These are phyloP conservation scores for Apiospora pterosperma DNA, from an alignment of 2,329 filamentous ascomycete species.

Conservation along the genomic window DNA sequence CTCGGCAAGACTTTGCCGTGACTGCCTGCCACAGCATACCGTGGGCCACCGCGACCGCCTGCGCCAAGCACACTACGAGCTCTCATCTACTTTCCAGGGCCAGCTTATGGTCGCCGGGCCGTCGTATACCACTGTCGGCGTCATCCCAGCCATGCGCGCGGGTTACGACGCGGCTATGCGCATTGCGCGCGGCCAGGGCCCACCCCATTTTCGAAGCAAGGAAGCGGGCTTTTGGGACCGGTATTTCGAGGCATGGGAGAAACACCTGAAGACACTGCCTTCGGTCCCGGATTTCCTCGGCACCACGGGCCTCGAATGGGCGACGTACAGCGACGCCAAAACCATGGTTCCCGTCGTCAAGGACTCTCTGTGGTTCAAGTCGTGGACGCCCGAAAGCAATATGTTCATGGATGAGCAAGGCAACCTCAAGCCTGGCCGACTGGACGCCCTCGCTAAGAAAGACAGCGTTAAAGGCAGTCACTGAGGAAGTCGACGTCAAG, in stretches of 20 bases:
- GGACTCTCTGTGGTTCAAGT: constrained; percentile 6
- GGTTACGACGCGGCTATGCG: constrained; percentile 40
- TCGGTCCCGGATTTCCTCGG: constrained; percentile 18
- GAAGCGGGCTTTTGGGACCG: not conserved
- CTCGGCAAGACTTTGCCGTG: constrained; percentile 52
- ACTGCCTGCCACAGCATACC: constrained; percentile 89
- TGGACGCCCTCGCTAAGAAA: not conserved
- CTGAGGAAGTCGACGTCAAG: not conserved
- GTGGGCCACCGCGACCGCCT: constrained; percentile 72
- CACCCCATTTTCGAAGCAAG: constrained; percentile 16
- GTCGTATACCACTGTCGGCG: constrained; percentile 51
- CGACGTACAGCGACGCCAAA: constrained; percentile 9
- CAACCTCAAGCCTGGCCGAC: not conserved
- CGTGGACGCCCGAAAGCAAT: not conserved
- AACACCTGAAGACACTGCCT: not conserved
- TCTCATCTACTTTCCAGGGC: constrained; percentile 55
- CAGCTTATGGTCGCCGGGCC: constrained; percentile 61
- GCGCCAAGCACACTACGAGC: constrained; percentile 49
- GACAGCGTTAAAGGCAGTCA: not conserved
- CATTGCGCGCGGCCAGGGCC: constrained; percentile 23
- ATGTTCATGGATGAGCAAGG: not conserved
- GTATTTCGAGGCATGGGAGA: not conserved
- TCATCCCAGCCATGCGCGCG: constrained; percentile 49
- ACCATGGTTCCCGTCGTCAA: constrained; percentile 1
- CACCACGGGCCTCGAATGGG: constrained; percentile 21